Evolutionary conservation across 1,139 yeast species (phyloP), one percentile per base, ranked within the genome.

Genomic region (Kodamaea plutei): DNA sequence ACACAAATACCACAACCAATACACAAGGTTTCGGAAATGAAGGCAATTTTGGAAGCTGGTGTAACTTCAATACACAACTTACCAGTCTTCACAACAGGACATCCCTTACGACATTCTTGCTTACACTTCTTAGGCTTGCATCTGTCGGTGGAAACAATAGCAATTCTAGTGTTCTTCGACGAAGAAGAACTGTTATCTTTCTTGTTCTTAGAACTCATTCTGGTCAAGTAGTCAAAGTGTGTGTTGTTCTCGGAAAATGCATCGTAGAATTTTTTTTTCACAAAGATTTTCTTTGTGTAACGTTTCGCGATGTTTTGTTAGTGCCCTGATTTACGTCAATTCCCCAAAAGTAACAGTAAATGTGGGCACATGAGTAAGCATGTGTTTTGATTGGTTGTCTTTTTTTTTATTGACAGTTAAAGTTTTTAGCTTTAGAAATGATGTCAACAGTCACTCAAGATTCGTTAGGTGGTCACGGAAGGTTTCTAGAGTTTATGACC

Each of bases 1-100:
- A 88, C 95, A 73, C 98, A 91, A 51, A 91, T 91, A 88, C 98
- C 98, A 71, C 98, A 91, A 58, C 98, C 98, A 52, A 91, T 91
- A 75, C 98, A 91, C 56, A 91, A 70, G 25, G 70, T 84, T 60
- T 91, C 98, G n/a, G 96, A 85, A 41, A 91, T 85, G 58, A 89
- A 91, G 15, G 97, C 95, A 53, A 91, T 87, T 58, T 91, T 91
- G 38, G 85, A 79, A 17, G 82, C 73, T 38, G 97, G 95, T 1
- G 87, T 67, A 29, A 91, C 98, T 63, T 91, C 98, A 52, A 91
- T 91, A 80, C 98, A 91, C 41, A 89, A 76, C 61, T 89, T 91
- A 37, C 98, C 98, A 2, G 98, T 89, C 56, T 93, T 82, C 36
- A 89, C 97, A 25, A 91, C 98, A 3, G 98, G 98, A 73, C 98